Evolutionary conservation across 192 early-diverging fungal species (phyloP).

Genomic region (Bifiguratus adelaidae): DNA sequence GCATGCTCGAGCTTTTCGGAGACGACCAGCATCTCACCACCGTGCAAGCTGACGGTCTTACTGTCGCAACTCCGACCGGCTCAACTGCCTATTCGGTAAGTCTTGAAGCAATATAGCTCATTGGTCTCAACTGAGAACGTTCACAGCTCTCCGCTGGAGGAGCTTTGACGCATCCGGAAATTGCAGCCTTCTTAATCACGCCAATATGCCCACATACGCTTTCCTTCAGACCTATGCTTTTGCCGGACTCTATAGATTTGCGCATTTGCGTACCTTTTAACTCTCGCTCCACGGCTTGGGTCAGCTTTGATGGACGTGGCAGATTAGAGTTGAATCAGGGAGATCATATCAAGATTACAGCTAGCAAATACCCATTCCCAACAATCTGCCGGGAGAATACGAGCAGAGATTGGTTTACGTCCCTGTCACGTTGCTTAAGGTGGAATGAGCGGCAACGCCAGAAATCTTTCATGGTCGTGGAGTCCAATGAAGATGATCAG

Average conservation of each 20-base stretch:
- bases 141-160: slow-evolving; percentile 94
- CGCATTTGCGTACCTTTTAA: slow-evolving; percentile 79
- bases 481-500: background rate
- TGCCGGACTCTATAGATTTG: slow-evolving; percentile 87
- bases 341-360: slow-evolving; percentile 80
- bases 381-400: slow-evolving; percentile 67
- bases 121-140: no score
- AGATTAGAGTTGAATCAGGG: slow-evolving; percentile 80
- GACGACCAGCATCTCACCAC: slow-evolving; percentile 81
- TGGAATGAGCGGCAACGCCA: slow-evolving; percentile 94
- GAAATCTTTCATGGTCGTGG: slow-evolving; percentile 58
- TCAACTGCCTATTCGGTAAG: slow-evolving; percentile 80
- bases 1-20: slow-evolving; percentile 76
- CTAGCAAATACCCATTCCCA: slow-evolving; percentile 81
- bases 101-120: no score
- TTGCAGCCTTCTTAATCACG: slow-evolving; percentile 82
- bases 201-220: slow-evolving; percentile 92
- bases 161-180: slow-evolving; percentile 90
- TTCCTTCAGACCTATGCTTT: slow-evolving; percentile 90
- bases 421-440: slow-evolving; percentile 71
- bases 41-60: slow-evolving; percentile 93
- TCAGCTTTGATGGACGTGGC: slow-evolving; percentile 87
- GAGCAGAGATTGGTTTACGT: slow-evolving; percentile 86
- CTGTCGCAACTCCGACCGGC: slow-evolving; percentile 91
- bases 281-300: slow-evolving; percentile 87